phyloP scores from a whole-genome alignment of 768 basidiomycete species.

The Lentinula edodes region DNA sequence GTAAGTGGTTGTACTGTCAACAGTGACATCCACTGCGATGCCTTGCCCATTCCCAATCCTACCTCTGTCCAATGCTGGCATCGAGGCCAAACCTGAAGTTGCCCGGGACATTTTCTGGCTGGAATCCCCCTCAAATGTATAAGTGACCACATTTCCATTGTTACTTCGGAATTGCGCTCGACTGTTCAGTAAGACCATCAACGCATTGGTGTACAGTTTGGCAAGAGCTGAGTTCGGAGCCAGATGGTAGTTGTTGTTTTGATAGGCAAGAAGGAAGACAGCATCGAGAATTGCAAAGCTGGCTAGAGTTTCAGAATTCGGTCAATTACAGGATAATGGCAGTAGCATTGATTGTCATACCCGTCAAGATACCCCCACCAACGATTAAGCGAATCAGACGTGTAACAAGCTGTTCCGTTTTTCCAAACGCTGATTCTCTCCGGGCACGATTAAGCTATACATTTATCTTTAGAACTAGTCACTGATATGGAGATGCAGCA shows the following conservation, averaged over 20 bases:
- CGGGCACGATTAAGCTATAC: neutral
- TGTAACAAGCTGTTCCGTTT: neutral
- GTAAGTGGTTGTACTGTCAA: neutral
- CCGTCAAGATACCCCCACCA: neutral
- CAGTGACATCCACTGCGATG: neutral
- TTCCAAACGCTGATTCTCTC: neutral
- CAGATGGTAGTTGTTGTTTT: slow-evolving; percentile 1
- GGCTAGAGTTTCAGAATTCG: neutral
- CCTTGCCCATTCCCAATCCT: neutral
- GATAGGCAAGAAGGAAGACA: neutral
- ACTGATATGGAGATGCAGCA: neutral
- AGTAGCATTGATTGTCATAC: neutral
- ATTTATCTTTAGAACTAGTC: neutral
- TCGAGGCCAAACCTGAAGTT: neutral
- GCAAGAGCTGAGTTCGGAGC: neutral
- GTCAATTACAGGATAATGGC: neutral
- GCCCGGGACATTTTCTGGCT: neutral
- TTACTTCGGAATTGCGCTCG: neutral
- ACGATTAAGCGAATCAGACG: neutral
- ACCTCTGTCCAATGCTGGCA: neutral
- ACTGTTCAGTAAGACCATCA: slow-evolving; percentile 1
- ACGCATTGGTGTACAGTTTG: neutral
- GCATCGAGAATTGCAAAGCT: neutral
- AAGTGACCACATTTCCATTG: neutral
- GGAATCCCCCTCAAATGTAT: neutral